Evolutionary conservation across 2,329 filamentous ascomycete genomes (phyloP).

Genomic region (Daldinia sp.): DNA sequence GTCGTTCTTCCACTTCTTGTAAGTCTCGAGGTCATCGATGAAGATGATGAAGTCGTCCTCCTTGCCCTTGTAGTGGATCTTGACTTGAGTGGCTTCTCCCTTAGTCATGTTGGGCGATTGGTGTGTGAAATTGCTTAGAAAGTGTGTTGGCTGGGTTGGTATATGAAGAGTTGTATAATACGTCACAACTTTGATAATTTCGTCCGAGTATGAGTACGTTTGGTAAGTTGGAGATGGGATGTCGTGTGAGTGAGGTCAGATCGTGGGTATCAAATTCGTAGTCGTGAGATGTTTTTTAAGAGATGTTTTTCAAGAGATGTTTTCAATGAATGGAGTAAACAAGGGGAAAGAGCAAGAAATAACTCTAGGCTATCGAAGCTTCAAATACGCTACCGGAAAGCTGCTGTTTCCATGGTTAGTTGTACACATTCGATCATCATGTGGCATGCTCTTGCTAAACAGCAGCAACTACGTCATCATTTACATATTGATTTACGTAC

Average conservation of each 20-base stretch:
- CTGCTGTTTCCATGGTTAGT: slow-evolving; percentile 28
- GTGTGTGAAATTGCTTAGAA: slow-evolving; percentile 50
- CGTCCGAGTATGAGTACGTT: neutral
- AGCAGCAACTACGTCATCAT: slow-evolving; percentile 37
- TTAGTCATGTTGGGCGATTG: slow-evolving; percentile 66
- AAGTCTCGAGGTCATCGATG: slow-evolving; percentile 65
- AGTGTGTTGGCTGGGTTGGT: neutral
- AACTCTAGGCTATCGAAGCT: slow-evolving; percentile 26
- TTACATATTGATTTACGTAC: slow-evolving; percentile 21
- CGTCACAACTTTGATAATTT: neutral
- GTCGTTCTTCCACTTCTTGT: slow-evolving; percentile 85
- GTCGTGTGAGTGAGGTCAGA: neutral
- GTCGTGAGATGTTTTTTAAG: too few species aligned
- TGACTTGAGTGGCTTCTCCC: slow-evolving; percentile 74
- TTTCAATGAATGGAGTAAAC: slow-evolving; percentile 11
- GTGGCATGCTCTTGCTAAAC: slow-evolving; percentile 29
- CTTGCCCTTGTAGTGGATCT: slow-evolving; percentile 85
- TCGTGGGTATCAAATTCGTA: neutral
- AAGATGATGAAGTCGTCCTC: slow-evolving; percentile 68
- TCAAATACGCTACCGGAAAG: slow-evolving; percentile 33
- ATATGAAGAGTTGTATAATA: neutral
- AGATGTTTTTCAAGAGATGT: neutral
- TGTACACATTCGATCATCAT: slow-evolving; percentile 36
- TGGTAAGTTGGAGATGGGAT: neutral
- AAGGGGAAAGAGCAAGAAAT: slow-evolving; percentile 7